phyloP scores from a whole-genome alignment of 2,329 filamentous ascomycete genomes.

The Rhinocladiella similis region DNA sequence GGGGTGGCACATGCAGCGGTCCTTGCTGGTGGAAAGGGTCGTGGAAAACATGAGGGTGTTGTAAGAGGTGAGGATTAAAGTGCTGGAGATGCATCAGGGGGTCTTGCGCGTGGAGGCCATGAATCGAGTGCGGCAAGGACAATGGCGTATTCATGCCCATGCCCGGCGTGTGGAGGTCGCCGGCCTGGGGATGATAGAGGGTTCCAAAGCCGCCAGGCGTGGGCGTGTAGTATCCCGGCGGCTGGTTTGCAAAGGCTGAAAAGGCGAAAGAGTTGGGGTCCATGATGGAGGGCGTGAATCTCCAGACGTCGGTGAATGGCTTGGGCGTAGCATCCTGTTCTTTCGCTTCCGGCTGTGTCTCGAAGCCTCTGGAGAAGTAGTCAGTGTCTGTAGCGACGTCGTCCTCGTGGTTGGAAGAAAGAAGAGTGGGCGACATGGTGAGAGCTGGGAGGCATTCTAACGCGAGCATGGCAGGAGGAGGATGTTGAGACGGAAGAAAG shows the following conservation, averaged over 20 bases:
- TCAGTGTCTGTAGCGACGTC: constrained; percentile 15
- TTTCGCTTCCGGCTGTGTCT: constrained; percentile 57
- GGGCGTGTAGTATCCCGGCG: constrained; percentile 82
- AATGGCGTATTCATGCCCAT: constrained; percentile 76
- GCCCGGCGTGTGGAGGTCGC: constrained; percentile 82
- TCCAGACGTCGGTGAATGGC: constrained; percentile 77
- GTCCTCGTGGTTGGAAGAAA: constrained; percentile 10
- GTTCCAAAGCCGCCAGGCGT: constrained; percentile 79
- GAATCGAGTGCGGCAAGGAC: constrained; percentile 70
- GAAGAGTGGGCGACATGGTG: constrained; percentile 19
- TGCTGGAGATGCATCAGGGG: constrained; percentile 64
- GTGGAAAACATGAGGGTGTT: constrained; percentile 25
- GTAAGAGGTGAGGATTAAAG: constrained; percentile 59
- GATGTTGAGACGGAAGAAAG: constrained; percentile 16
- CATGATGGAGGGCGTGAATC: constrained; percentile 84
- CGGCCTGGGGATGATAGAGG: constrained; percentile 78
- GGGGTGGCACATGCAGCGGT: constrained; percentile 40
- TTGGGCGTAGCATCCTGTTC: constrained; percentile 82
- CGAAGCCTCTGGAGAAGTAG: constrained; percentile 41
- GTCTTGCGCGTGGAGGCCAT: constrained; percentile 60
- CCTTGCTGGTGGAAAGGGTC: constrained; percentile 25
- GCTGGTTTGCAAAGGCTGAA: constrained; percentile 73
- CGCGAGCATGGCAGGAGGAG: constrained; percentile 5
- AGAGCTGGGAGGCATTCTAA: constrained; percentile 4
- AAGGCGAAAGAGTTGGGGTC: constrained; percentile 85